Percentiles rank a stretch among this genome's conserved stretches.
Conservation (phyloP, 2,329 filamentous ascomycete genomes). For the Cercospora zeae-maydis region DNA sequence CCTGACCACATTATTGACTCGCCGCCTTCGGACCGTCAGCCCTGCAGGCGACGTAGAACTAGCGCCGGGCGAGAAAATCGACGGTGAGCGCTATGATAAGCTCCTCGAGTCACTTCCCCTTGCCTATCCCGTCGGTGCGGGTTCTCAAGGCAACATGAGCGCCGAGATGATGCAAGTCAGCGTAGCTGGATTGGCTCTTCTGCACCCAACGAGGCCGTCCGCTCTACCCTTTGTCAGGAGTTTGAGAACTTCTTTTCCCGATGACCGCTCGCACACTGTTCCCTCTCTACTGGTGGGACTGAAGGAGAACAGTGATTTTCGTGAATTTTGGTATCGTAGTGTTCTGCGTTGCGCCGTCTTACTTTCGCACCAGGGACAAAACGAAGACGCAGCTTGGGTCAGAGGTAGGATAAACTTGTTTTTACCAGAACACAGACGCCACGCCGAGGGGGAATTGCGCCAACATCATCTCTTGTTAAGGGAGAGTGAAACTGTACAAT, state of each 20-base stretch:
- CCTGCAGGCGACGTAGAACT: not conserved
- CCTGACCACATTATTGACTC: conserved; percentile 2
- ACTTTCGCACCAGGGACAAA: not conserved
- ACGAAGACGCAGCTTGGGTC: conserved; percentile 6
- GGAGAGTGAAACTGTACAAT: not conserved
- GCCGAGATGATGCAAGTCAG: not conserved
- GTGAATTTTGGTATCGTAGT: not conserved
- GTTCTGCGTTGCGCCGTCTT: not conserved
- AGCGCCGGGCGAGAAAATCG: not conserved
- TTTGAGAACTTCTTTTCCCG: not conserved
- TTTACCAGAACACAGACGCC: not conserved
- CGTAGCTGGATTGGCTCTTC: not conserved
- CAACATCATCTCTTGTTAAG: not conserved
- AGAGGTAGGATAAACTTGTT: not conserved
- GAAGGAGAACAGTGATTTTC: not conserved
- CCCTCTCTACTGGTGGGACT: not conserved
- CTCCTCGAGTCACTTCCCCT: not conserved
- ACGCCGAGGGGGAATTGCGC: not conserved
- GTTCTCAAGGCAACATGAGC: not conserved
- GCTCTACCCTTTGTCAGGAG: not conserved
- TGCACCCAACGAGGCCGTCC: conserved; percentile 1
- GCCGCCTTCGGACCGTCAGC: not conserved
- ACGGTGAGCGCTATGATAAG: conserved; percentile 15
- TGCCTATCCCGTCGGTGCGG: not conserved
- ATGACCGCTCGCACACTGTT: not conserved